phyloP scores from a whole-genome alignment of 768 basidiomycete species.

The Amylocystis lapponica region DNA sequence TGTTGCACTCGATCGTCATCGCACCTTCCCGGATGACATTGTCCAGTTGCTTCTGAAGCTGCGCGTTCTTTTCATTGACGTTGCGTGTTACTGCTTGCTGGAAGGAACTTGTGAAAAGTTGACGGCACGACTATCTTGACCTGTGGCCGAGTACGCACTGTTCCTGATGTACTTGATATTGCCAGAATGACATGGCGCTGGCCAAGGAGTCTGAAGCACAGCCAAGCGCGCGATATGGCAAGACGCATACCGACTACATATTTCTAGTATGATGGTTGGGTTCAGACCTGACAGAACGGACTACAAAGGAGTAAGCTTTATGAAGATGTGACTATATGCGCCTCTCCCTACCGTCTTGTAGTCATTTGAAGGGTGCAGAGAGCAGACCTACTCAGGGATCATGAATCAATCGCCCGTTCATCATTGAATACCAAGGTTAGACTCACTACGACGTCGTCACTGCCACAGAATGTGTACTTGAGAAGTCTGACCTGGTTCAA shows the following conservation, averaged over 20 bases:
- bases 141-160: constrained; percentile 36
- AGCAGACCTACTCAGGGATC: constrained; percentile 83
- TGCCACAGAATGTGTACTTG: neutral
- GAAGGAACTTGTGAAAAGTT: constrained; percentile 48
- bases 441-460: constrained; percentile 29
- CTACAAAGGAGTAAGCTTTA: constrained; percentile 30
- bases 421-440: constrained; percentile 42
- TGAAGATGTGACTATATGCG: constrained; percentile 28
- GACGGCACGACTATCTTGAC: neutral
- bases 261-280: constrained; percentile 72
- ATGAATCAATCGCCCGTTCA: too few species aligned
- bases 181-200: constrained; percentile 86
- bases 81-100: constrained; percentile 81
- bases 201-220: neutral
- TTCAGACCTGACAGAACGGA: constrained; percentile 80
- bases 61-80: constrained; percentile 76
- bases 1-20: neutral
- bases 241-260: constrained; percentile 59
- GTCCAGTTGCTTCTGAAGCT: constrained; percentile 79
- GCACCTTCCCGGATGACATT: constrained; percentile 82
- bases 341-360: constrained; percentile 70
- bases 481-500: too few species aligned
- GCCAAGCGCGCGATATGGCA: neutral
- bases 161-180: constrained; percentile 86
- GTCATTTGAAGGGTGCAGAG: constrained; percentile 81